Conservation (phyloP, 108 stramenopile species). For the Stephanodiscus triporus region DNA sequence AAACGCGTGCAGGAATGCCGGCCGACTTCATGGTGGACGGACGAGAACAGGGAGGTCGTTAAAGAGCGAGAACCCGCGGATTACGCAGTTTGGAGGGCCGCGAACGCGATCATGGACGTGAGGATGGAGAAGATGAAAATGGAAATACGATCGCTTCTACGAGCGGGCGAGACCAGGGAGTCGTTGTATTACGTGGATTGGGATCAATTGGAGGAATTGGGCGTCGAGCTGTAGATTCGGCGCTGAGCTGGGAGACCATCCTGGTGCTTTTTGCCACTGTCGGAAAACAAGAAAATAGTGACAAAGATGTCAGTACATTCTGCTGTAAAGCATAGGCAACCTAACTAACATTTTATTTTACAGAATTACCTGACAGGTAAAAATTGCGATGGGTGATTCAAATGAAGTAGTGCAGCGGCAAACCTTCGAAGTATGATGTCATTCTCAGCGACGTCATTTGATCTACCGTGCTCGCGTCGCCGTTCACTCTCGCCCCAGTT, state of each 20-base stretch:
- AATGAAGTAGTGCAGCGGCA: too few species aligned
- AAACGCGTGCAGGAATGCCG: slow-evolving; percentile 41
- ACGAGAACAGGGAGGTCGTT: slow-evolving; percentile 31
- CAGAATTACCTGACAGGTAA: too few species aligned
- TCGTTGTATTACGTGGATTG: slow-evolving; percentile 45
- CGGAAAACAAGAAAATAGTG: too few species aligned
- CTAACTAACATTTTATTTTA: too few species aligned
- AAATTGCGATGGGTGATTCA: too few species aligned
- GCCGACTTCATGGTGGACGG: slow-evolving; percentile 42
- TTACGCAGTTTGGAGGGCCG: slow-evolving; percentile 50
- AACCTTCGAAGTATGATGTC: too few species aligned
- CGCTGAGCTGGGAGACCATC: not conserved
- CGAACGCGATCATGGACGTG: slow-evolving; percentile 51
- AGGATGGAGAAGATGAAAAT: slow-evolving; percentile 49
- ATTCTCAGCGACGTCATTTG: too few species aligned
- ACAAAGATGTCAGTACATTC: too few species aligned
- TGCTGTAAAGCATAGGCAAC: too few species aligned
- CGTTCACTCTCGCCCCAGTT: too few species aligned
- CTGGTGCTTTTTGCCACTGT: too few species aligned
- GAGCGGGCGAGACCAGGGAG: slow-evolving; percentile 42
- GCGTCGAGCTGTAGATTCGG: not conserved
- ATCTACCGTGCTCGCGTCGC: too few species aligned
- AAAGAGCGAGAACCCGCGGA: slow-evolving; percentile 47
- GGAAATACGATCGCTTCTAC: slow-evolving; percentile 36
- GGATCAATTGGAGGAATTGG: slow-evolving; percentile 18